Conservation (phyloP, 2,329 filamentous ascomycete species). For the Lachnellula cervina region DNA sequence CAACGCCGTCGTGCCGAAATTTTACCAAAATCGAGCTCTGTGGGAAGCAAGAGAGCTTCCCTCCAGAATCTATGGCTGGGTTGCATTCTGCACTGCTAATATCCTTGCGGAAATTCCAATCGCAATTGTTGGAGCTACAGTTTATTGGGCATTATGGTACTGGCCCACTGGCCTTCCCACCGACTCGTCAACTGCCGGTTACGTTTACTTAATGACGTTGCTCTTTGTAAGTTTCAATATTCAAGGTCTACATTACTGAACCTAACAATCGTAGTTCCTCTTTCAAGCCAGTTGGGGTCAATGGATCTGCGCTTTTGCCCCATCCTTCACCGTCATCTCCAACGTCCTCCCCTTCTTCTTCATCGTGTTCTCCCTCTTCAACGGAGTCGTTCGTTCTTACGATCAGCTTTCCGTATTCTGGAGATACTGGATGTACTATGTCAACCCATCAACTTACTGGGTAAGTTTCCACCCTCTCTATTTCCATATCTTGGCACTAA, state of each 20-base stretch:
- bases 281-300: conserved; percentile 75
- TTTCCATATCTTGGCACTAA: background rate
- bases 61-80: conserved; percentile 71
- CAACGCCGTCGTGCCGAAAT: conserved; percentile 72
- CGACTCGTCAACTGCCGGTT: conserved; percentile 61
- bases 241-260: background rate
- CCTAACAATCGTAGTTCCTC: conserved; percentile 43
- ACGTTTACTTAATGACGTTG: conserved; percentile 73
- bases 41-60: conserved; percentile 72
- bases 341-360: conserved; percentile 43
- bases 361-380: conserved; percentile 65
- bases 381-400: conserved; percentile 72
- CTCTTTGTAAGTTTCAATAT: conserved; percentile 46
- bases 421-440: conserved; percentile 48
- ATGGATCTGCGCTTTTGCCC: conserved; percentile 80
- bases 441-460: conserved; percentile 63
- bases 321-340: conserved; percentile 71
- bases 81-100: conserved; percentile 70
- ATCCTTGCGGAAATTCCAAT: conserved; percentile 69
- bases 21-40: conserved; percentile 66
- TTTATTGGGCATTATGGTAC: conserved; percentile 77
- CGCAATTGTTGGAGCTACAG: conserved; percentile 55
- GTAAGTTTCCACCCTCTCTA: background rate
- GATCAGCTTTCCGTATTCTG: conserved; percentile 34
- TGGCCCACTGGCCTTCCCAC: conserved; percentile 66